A percentile compares a stretch with the other conserved stretches of the same genome.
These are phyloP conservation scores for Bipolaris gigantea DNA, from an alignment of 2,329 filamentous ascomycete genomes.

Conservation along the genomic window DNA sequence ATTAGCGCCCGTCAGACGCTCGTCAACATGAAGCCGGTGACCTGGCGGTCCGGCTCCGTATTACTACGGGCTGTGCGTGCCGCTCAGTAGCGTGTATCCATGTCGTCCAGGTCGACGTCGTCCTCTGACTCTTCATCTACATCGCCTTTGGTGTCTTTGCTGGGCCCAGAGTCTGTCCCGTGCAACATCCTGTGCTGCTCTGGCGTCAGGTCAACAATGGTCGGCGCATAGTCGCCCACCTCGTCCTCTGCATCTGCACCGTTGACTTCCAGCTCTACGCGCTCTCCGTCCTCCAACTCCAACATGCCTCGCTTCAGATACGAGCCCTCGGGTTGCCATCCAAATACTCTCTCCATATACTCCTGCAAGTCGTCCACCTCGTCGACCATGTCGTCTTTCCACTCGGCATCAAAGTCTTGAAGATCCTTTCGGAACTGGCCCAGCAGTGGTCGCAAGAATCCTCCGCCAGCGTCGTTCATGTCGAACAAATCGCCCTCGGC, in stretches of 20 bases:
- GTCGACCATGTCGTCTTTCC: conserved; percentile 51
- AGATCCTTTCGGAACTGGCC: conserved; percentile 56
- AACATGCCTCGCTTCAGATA: conserved; percentile 61
- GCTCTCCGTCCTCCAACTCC: conserved; percentile 65
- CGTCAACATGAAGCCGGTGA: conserved; percentile 5
- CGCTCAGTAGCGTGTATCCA: conserved; percentile 45
- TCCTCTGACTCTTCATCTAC: conserved; percentile 44
- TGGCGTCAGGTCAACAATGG: conserved; percentile 58
- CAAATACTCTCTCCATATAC: conserved; percentile 57
- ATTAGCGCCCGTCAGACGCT: not conserved
- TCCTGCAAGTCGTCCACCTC: conserved; percentile 60
- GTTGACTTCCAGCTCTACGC: conserved; percentile 60
- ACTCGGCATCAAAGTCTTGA: conserved; percentile 50
- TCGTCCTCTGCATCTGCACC: conserved; percentile 63
- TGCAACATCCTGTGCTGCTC: conserved; percentile 47
- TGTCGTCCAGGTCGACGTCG: conserved; percentile 43
- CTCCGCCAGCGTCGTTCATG: conserved; percentile 55
- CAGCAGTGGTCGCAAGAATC: conserved; percentile 57
- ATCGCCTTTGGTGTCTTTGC: conserved; percentile 19
- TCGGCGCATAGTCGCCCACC: conserved; percentile 65
- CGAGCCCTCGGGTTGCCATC: conserved; percentile 60
- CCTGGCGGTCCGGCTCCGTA: conserved; percentile 12
- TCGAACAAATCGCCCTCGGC: conserved; percentile 65
- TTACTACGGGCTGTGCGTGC: conserved; percentile 28
- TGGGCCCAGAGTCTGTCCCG: conserved; percentile 25